phyloP scores from a whole-genome alignment of 2,329 filamentous ascomycete species.

The Ceratocystis huliohia region DNA sequence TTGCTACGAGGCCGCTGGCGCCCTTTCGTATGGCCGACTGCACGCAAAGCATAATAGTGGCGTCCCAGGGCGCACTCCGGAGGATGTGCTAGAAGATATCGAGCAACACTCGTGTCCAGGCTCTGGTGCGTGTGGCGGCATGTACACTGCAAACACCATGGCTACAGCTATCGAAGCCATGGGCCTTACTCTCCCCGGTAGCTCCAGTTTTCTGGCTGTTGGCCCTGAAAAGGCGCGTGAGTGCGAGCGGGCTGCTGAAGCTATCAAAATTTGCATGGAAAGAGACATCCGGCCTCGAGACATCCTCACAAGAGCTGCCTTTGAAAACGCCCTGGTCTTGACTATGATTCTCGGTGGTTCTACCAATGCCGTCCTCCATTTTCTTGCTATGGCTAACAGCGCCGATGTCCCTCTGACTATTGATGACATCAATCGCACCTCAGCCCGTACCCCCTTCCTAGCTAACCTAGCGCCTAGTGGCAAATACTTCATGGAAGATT shows the following conservation, averaged over 20 bases:
- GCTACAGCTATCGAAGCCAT: slow-evolving; percentile 82
- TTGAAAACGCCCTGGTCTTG: slow-evolving; percentile 80
- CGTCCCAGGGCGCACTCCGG: slow-evolving; percentile 51
- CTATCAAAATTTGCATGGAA: slow-evolving; percentile 68
- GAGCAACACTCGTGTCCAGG: slow-evolving; percentile 59
- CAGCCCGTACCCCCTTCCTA: slow-evolving; percentile 72
- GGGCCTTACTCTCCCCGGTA: slow-evolving; percentile 70
- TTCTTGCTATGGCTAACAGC: slow-evolving; percentile 80
- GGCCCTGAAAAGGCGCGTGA: slow-evolving; percentile 77
- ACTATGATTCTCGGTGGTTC: slow-evolving; percentile 87
- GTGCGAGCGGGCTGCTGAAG: slow-evolving; percentile 66
- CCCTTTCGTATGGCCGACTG: slow-evolving; percentile 64
- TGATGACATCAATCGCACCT: slow-evolving; percentile 71
- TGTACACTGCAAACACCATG: slow-evolving; percentile 95
- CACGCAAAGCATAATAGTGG: slow-evolving; percentile 53
- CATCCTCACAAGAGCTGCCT: slow-evolving; percentile 64
- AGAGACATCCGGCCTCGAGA: slow-evolving; percentile 70
- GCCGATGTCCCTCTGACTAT: slow-evolving; percentile 65
- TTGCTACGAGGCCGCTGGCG: slow-evolving; percentile 78
- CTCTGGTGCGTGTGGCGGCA: slow-evolving; percentile 61
- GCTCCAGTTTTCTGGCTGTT: slow-evolving; percentile 67
- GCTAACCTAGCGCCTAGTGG: slow-evolving; percentile 77
- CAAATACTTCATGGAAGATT: slow-evolving; percentile 75
- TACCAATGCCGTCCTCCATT: slow-evolving; percentile 79
- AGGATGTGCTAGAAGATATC: slow-evolving; percentile 74